Conservation (phyloP, 1,139 yeast species). For the Keqinozyma sinolaborantium region DNA sequence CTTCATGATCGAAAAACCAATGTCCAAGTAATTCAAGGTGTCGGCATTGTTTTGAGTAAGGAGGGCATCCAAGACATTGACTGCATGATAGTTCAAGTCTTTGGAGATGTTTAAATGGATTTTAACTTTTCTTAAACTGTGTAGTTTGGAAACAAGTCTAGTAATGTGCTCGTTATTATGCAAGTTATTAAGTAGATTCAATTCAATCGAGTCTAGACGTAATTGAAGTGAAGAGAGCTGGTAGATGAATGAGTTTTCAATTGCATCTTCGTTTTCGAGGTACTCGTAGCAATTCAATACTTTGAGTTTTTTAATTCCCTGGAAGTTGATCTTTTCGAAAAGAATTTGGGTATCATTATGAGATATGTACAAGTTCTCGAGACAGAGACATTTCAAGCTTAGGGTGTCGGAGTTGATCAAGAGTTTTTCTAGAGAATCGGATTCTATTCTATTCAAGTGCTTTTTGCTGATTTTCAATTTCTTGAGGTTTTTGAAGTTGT, state of each 20-base stretch:
- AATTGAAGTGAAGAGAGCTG: neutral
- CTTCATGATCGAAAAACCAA: constrained; percentile 5
- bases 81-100: constrained; percentile 10
- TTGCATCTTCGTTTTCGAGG: constrained; percentile 8
- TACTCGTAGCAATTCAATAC: constrained; percentile 19
- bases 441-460: constrained; percentile 11
- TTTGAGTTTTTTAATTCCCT: constrained; percentile 13
- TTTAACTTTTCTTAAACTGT: constrained; percentile 10
- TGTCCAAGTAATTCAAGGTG: constrained; percentile 4
- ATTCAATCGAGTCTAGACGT: constrained; percentile 9
- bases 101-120: constrained; percentile 14
- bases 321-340: constrained; percentile 10
- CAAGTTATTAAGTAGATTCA: constrained; percentile 17
- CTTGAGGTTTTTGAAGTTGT: constrained; percentile 12
- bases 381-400: constrained; percentile 10
- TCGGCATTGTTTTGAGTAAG: constrained; percentile 3
- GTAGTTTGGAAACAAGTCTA: constrained; percentile 7
- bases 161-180: constrained; percentile 12
- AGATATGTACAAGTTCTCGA: constrained; percentile 15
- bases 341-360: constrained; percentile 11
- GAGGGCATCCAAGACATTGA: constrained; percentile 6
- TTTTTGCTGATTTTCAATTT: constrained; percentile 16
- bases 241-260: constrained; percentile 11
- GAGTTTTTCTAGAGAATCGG: constrained; percentile 10
- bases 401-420: constrained; percentile 9